Evolutionary conservation across 106 monocot genomes (phyloP), one percentile per base, ranked within the genome.

Genomic region (Allium cepa): DNA sequence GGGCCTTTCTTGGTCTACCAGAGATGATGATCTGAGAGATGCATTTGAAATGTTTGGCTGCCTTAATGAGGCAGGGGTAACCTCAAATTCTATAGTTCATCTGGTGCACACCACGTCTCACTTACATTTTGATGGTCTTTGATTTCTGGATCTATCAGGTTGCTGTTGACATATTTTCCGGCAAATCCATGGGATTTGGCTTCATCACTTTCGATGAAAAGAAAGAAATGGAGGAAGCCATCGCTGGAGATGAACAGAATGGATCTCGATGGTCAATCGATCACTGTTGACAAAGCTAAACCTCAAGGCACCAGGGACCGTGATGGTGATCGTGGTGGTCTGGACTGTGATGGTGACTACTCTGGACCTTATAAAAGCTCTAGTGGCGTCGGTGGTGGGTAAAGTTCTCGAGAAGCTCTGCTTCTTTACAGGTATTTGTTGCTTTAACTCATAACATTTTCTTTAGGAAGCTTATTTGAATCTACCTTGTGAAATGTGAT

Each of bases 41-140:
- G 96, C 92, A 16, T 97, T 97, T 75, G 76, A 75, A 12, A 97
- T 92, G 72, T 97, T 97, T 79, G 96, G 96, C 47, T 78, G 73
- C 57, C 80, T 97, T 36, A 75, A 75, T 17, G 92, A 92, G 66
- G 86, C 88, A 52, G 91, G 86, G 96, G 92, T 92, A 73, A 64
- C 26, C 13, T 10, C 10, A 8, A 22, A 61, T 63, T 12, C 10
- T 26, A 15, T 27, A 63, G 0, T 26, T 12, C 15, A 15, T 27
- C n/a, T 12, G 12, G 45, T 63, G 11, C 14, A 53, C n/a, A 53
- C 12, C 12, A 53, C 2, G 53, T 53, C 10, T 53, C 15, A 1
- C 53, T 15, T 53, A 1, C 53, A 36, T 36, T 36, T 36, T 53
- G 15, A 53, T 6, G 5, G 2, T 15, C 15, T 10, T 53, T 53